These are phyloP conservation scores for Stereocaulon alpinum DNA, from an alignment of 495 filamentous ascomycete genomes.

Conservation along the genomic window DNA sequence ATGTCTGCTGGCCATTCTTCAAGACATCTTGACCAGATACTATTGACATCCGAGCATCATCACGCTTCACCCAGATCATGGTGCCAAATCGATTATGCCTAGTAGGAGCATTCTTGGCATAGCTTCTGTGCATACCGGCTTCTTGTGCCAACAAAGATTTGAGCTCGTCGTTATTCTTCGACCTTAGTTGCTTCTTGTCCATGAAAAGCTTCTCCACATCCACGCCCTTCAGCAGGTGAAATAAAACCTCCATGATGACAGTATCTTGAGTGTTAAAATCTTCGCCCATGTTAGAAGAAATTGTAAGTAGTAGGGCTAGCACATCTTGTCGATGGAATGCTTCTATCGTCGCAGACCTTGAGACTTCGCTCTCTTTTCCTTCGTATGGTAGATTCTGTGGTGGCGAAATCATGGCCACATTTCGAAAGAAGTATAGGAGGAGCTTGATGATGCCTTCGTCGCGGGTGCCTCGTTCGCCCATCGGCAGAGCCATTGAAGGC, in stretches of 20 bases:
- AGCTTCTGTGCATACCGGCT: conserved; percentile 63
- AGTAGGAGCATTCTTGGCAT: conserved; percentile 71
- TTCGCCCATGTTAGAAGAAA: conserved; percentile 83
- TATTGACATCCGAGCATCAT: conserved; percentile 64
- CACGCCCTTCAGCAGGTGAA: conserved; percentile 83
- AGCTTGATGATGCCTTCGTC: conserved; percentile 94
- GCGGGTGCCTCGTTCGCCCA: conserved; percentile 61
- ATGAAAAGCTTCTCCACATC: conserved; percentile 81
- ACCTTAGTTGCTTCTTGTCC: conserved; percentile 56
- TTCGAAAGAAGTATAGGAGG: conserved; percentile 77
- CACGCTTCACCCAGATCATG: conserved; percentile 92
- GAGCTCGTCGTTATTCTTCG: conserved; percentile 63
- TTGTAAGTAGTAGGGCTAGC: conserved; percentile 68
- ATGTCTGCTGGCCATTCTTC: conserved; percentile 57
- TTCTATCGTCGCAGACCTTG: conserved; percentile 76
- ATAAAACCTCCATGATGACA: conserved; percentile 77
- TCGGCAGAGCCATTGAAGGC: conserved; percentile 73
- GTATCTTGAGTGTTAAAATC: conserved; percentile 87
- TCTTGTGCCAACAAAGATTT: conserved; percentile 65
- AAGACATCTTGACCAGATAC: conserved; percentile 82
- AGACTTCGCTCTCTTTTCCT: conserved; percentile 79
- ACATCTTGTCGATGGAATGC: conserved; percentile 86
- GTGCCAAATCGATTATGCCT: conserved; percentile 92
- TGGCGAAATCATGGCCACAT: conserved; percentile 72
- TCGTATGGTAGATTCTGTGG: conserved; percentile 48